Base-by-base conservation (phyloP, 139 green algal species). In the Microglena sp. region DNA sequence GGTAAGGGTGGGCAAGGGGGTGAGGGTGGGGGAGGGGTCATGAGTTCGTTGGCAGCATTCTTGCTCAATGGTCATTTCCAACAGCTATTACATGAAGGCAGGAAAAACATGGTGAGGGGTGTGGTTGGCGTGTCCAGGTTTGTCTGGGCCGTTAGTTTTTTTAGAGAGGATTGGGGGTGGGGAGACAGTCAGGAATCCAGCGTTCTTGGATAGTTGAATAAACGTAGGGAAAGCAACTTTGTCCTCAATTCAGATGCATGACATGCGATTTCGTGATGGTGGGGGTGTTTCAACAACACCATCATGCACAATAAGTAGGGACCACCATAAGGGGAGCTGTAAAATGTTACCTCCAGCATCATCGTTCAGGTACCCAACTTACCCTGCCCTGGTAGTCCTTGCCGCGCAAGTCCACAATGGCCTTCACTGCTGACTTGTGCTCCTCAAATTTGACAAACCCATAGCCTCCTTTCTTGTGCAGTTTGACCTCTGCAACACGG, bases 381-480 rank as follows among this genome's bases (percentile, higher is more conserved):
- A 68, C 62, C 62, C 45, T 68, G 33, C 54, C 64, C 4, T 70
- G 30, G 24, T 64, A n/a, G 18, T 55, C 4, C 32, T 21, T 55
- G 4, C 64, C 64, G 55, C 55, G 64, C 33, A 31, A 22, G 6
- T 22, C 66, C 1, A 86, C 69, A 8, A 91, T 91, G 11, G 84
- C 84, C 1, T 55, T 33, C 40, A 89, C 84, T 3, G 84, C 84
- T 18, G 82, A 72, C 35, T 46, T 31, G 53, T 91, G 84, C 5
- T 60, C 8, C 50, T 71, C 43, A 46, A 71, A 71, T 8, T 76
- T 73, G 32, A 88, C 82, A 67, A 92, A 92, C 15, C 76, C 84
- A 53, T 86, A 93, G 33, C 70, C 72, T 34, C 81, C 78, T 68
- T 89, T 88, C 45, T 74, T 76, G 66, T 89, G 75, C 50, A 85